phyloP scores from a whole-genome alignment of 331 rosid genomes.

The Quercus tomentella region DNA sequence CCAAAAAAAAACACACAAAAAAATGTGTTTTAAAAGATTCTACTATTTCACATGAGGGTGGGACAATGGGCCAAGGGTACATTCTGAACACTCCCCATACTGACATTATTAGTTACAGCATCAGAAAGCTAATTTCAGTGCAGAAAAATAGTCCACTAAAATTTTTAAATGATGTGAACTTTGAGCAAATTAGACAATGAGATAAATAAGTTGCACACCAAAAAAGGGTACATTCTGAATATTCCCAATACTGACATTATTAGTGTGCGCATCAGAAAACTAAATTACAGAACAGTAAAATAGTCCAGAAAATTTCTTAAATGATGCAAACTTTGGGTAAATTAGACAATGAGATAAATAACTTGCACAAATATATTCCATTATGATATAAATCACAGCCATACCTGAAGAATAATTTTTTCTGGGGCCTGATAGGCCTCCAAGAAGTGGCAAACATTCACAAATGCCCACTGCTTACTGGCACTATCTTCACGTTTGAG shows the following conservation, averaged over 20 bases:
- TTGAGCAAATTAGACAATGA: background rate
- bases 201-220: background rate
- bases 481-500: constrained; percentile 99
- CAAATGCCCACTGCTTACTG: constrained; percentile 99
- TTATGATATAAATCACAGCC: constrained; percentile 8
- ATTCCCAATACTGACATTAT: background rate
- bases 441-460: constrained; percentile 98
- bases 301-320: background rate
- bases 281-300: background rate
- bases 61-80: background rate
- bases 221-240: background rate
- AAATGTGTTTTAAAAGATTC: background rate
- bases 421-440: constrained; percentile 99
- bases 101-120: no score
- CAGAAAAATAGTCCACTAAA: no score
- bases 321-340: background rate
- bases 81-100: no score
- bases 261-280: background rate
- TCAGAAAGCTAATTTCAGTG: no score
- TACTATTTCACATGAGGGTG: background rate
- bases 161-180: background rate
- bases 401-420: constrained; percentile 95
- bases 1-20: background rate
- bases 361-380: constrained; percentile 2
- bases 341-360: background rate